These are phyloP conservation scores for Mortierella antarctica DNA, from an alignment of 192 early-diverging fungal species.

Conservation along the genomic window DNA sequence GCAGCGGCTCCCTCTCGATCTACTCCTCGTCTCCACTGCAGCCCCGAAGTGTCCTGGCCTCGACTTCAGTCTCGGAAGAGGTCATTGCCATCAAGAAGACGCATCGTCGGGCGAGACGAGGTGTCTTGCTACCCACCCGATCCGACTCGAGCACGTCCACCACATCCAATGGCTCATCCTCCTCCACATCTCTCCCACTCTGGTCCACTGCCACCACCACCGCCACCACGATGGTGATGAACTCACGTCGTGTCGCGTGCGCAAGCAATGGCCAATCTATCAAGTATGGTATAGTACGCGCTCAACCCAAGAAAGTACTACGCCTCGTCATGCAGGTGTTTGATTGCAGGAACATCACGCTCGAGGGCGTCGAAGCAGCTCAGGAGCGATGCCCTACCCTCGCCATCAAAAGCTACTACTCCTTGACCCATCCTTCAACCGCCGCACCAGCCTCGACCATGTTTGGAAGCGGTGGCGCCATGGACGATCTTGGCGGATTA, in stretches of 20 bases:
- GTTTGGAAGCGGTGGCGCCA: constrained; percentile 17
- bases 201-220: constrained; percentile 13
- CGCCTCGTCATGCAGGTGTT: constrained; percentile 55
- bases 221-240: background rate
- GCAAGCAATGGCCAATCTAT: no score
- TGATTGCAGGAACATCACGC: constrained; percentile 62
- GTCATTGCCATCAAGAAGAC: constrained; percentile 44
- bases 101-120: constrained; percentile 13
- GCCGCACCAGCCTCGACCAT: constrained; percentile 4
- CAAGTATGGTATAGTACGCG: background rate
- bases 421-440: constrained; percentile 45
- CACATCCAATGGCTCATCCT: constrained; percentile 13
- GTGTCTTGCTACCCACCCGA: constrained; percentile 28
- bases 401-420: constrained; percentile 61
- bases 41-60: constrained; percentile 39
- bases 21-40: constrained; percentile 45
- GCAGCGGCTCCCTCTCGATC: constrained; percentile 16
- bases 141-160: constrained; percentile 10
- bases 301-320: constrained; percentile 9
- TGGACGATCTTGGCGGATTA: background rate
- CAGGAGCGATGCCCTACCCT: constrained; percentile 50
- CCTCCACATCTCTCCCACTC: constrained; percentile 26
- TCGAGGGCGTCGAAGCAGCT: constrained; percentile 55
- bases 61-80: constrained; percentile 37
- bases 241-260: no score